Conservation (phyloP, 352 stramenopile species). For the Globisporangium canariense region DNA sequence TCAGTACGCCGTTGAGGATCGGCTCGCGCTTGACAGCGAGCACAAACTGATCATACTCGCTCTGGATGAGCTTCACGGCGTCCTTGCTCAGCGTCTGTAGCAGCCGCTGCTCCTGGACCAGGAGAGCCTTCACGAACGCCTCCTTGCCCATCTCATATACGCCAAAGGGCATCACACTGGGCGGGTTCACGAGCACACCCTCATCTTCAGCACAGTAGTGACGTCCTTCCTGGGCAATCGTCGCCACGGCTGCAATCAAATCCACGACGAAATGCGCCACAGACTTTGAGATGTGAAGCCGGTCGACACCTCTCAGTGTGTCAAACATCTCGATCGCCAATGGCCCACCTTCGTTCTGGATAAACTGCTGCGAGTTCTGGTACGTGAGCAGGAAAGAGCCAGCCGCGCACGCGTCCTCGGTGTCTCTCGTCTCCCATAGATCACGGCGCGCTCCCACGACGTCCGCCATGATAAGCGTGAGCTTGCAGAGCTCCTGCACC, state of each 20-base stretch:
- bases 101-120: slow-evolving; percentile 35
- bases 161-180: slow-evolving; percentile 41
- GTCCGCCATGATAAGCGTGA: slow-evolving; percentile 52
- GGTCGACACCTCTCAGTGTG: slow-evolving; percentile 39
- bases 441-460: slow-evolving; percentile 42
- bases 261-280: slow-evolving; percentile 47
- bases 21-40: slow-evolving; percentile 40
- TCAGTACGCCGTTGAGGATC: slow-evolving; percentile 47
- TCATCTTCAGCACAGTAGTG: slow-evolving; percentile 42
- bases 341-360: slow-evolving; percentile 51
- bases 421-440: slow-evolving; percentile 33
- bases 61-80: slow-evolving; percentile 41
- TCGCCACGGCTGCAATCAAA: slow-evolving; percentile 36
- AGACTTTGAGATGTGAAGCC: slow-evolving; percentile 42
- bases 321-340: slow-evolving; percentile 61
- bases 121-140: slow-evolving; percentile 38
- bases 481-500: slow-evolving; percentile 49
- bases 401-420: slow-evolving; percentile 29
- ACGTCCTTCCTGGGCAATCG: slow-evolving; percentile 42
- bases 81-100: slow-evolving; percentile 40
- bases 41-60: slow-evolving; percentile 49
- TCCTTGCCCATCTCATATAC: slow-evolving; percentile 58
- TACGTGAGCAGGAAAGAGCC: slow-evolving; percentile 51
- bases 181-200: slow-evolving; percentile 39
- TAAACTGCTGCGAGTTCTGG: slow-evolving; percentile 58